These are phyloP conservation scores for Cicer chorassanicum DNA, from an alignment of 306 rosid genomes.

Conservation along the genomic window DNA sequence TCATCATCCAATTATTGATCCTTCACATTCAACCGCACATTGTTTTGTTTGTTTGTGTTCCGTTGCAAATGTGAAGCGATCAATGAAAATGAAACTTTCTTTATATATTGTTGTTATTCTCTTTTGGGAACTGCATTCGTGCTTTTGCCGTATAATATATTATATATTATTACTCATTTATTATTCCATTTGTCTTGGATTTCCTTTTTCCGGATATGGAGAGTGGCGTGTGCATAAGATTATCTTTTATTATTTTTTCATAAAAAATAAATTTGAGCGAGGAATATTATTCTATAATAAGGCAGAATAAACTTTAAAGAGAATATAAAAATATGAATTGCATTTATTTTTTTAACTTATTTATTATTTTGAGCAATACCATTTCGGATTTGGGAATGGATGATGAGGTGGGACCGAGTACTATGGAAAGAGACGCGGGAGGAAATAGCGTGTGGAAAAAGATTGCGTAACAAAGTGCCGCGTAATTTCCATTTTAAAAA, in stretches of 20 bases:
- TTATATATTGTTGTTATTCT: not conserved
- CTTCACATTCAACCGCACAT: not conserved
- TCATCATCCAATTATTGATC: not conserved
- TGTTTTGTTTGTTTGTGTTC: not conserved
- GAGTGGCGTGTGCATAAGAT: too few species aligned
- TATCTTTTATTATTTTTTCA: too few species aligned
- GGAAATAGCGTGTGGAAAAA: not conserved
- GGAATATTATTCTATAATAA: too few species aligned
- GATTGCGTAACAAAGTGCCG: too few species aligned
- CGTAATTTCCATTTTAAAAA: too few species aligned
- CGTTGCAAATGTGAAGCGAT: not conserved
- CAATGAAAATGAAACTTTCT: not conserved
- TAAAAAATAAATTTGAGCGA: too few species aligned
- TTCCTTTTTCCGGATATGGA: too few species aligned
- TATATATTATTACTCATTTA: too few species aligned
- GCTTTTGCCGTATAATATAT: not conserved
- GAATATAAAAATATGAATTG: too few species aligned
- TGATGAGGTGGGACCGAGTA: not conserved
- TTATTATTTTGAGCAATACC: not conserved
- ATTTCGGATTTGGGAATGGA: not conserved
- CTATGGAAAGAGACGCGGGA: not conserved
- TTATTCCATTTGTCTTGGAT: too few species aligned
- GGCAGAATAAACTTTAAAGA: too few species aligned
- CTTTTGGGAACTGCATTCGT: not conserved
- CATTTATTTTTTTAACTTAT: too few species aligned